A percentile compares a stretch with the other conserved stretches of the same genome.
phyloP scores from a whole-genome alignment of 2,329 filamentous ascomycete species.

The Sporothrix brunneoviolacea region DNA sequence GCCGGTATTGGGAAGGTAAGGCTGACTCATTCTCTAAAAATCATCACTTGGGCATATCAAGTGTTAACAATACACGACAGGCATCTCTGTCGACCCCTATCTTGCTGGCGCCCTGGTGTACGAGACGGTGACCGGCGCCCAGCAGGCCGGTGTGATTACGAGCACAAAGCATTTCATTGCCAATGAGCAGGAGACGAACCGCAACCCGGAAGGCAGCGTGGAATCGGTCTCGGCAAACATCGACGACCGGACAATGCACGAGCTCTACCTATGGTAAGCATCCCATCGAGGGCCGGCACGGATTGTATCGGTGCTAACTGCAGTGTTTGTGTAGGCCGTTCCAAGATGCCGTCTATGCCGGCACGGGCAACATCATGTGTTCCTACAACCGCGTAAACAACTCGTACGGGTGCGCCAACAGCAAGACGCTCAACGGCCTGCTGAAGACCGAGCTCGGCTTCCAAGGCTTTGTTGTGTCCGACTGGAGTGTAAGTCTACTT shows the following conservation, averaged over 20 bases:
- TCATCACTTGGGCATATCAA: background rate
- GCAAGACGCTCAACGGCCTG: slow-evolving; percentile 56
- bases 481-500: slow-evolving; percentile 43
- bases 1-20: slow-evolving; percentile 52
- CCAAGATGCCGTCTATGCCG: slow-evolving; percentile 53
- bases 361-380: slow-evolving; percentile 50
- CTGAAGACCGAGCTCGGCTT: slow-evolving; percentile 54
- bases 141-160: slow-evolving; percentile 61
- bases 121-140: slow-evolving; percentile 61
- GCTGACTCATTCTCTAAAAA: background rate
- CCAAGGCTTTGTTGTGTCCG: slow-evolving; percentile 59
- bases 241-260: slow-evolving; percentile 38
- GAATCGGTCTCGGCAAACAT: slow-evolving; percentile 35
- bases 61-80: slow-evolving; percentile 15
- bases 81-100: slow-evolving; percentile 52
- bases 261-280: slow-evolving; percentile 43
- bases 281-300: too few species aligned
- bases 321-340: slow-evolving; percentile 38
- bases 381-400: slow-evolving; percentile 65
- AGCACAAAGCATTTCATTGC: slow-evolving; percentile 58
- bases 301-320: too few species aligned
- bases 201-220: slow-evolving; percentile 48
- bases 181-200: slow-evolving; percentile 41
- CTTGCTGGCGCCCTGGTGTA: slow-evolving; percentile 42
- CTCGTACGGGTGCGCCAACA: slow-evolving; percentile 62